phyloP scores from a whole-genome alignment of 345 rosid genomes.

The Euphorbia tirucalli region DNA sequence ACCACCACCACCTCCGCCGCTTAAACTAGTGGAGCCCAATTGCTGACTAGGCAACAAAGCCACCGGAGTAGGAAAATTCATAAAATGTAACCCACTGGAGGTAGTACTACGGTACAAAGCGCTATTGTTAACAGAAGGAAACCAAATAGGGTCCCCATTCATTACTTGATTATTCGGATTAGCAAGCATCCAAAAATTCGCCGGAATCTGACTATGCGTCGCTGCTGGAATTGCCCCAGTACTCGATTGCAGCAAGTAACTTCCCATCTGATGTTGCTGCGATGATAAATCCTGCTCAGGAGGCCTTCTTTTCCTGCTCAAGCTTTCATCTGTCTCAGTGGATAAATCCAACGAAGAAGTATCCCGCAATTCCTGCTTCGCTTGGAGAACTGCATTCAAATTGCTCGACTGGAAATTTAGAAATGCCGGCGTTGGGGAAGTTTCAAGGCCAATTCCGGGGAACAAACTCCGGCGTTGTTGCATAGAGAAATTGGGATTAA shows the following conservation, averaged over 20 bases:
- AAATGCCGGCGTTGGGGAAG: slow-evolving; percentile 49
- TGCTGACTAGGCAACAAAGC: slow-evolving; percentile 78
- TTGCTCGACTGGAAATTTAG: slow-evolving; percentile 67
- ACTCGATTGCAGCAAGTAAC: slow-evolving; percentile 61
- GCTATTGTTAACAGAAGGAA: slow-evolving; percentile 67
- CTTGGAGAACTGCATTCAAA: slow-evolving; percentile 46
- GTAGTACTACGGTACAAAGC: slow-evolving; percentile 61
- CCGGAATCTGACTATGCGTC: slow-evolving; percentile 63
- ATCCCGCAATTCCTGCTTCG: slow-evolving; percentile 61
- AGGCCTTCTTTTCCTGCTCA: slow-evolving; percentile 58
- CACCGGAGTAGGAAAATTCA: slow-evolving; percentile 89
- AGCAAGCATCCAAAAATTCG: slow-evolving; percentile 88
- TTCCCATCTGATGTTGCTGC: slow-evolving; percentile 64
- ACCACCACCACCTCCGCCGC: slow-evolving; percentile 32
- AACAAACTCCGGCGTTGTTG: slow-evolving; percentile 53
- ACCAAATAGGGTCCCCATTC: slow-evolving; percentile 87
- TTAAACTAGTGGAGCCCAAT: slow-evolving; percentile 43
- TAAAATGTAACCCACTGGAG: slow-evolving; percentile 87
- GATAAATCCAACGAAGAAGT: slow-evolving; percentile 43
- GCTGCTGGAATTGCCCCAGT: slow-evolving; percentile 60
- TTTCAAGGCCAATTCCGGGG: slow-evolving; percentile 51
- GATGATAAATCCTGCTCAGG: slow-evolving; percentile 46
- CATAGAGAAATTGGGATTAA: slow-evolving; percentile 56
- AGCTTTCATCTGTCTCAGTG: slow-evolving; percentile 41
- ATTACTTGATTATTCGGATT: slow-evolving; percentile 61